Conservation (phyloP, 129 eudicot species). For the Smallanthus sonchifolius region DNA sequence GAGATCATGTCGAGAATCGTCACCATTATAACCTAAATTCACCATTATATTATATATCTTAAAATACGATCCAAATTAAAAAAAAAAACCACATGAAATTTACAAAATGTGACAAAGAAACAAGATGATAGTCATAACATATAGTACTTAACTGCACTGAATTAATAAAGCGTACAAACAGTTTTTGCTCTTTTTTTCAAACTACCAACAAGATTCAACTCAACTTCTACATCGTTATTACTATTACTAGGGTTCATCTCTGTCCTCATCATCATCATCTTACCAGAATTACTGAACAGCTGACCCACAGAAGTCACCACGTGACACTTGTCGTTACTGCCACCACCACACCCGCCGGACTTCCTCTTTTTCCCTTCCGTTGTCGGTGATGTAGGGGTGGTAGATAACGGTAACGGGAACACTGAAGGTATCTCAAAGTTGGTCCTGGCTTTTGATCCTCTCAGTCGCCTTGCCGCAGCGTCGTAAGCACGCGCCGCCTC, state of each 20-base stretch:
- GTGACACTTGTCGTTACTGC: conserved; percentile 1
- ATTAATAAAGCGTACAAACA: conserved; percentile 4
- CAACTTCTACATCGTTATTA: conserved; percentile 16
- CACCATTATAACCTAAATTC: no score
- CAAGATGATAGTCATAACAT: not conserved
- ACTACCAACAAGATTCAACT: conserved; percentile 16
- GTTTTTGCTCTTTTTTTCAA: conserved; percentile 12
- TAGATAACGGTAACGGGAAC: conserved; percentile 30
- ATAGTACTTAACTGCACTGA: conserved; percentile 15
- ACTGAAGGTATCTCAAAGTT: conserved; percentile 69
- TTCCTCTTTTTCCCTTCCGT: conserved; percentile 32
- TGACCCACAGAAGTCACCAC: conserved; percentile 60
- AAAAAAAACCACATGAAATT: not conserved
- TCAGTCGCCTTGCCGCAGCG: conserved; percentile 73
- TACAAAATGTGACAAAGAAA: not conserved
- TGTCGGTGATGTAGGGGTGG: not conserved
- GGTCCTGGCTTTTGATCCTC: conserved; percentile 76
- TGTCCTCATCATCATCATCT: conserved; percentile 15
- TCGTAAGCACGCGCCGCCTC: conserved; percentile 95
- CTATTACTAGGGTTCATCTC: not conserved
- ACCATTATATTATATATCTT: no score
- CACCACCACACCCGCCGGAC: conserved; percentile 6
- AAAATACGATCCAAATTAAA: no score
- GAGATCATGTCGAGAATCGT: no score
- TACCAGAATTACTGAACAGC: conserved; percentile 39